Evolutionary conservation across 345 rosid species (phyloP), one percentile per base, ranked within the genome.

Genomic region (Camelina laxa): DNA sequence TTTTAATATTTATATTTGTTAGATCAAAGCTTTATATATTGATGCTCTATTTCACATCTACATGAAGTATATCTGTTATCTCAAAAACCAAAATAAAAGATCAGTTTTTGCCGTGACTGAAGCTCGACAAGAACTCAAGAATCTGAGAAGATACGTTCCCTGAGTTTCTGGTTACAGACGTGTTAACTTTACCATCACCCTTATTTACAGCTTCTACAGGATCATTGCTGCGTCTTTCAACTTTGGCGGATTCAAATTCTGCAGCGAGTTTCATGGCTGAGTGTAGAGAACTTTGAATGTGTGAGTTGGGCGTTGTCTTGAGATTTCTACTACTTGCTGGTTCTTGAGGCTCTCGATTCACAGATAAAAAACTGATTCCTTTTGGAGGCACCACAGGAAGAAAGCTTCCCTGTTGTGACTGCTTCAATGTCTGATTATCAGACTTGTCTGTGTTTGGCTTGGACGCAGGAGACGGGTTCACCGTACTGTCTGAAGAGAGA

Each of bases 191-290:
- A 47, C 27, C 47, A 41, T 79, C 75, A n/a, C 61, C 64, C 59
- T 70, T 66, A 48, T 68, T 66, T 45, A 70, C 67, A 17, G 73
- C 57, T 61, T 68, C 51, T 42, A 11, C 41, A 7, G 48, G 41
- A 70, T 66, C 67, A 51, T 65, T 62, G 6, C 57, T 31, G 63
- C 84, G 22, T 2, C 49, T 73, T 74, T 55, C 82, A 74, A 47
- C 75, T 75, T 80, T 84, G 53, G 73, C 81, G 14, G 86, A 79
- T 67, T 88, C 91, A 2, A 84, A 75, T 82, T 82, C 88, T 19
- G 88, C 84, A 4, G 87, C 91, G 80, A 84, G 83, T 62, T 87
- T 87, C 21, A 86, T 76, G 7, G 94, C 86, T 1, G 96, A 86
- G 61, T 80, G 51, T 17, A 89, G 62, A 22, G 89, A 82, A 79